phyloP scores from a whole-genome alignment of 2,329 filamentous ascomycete genomes.

The Pseudogymnoascus sp. region DNA sequence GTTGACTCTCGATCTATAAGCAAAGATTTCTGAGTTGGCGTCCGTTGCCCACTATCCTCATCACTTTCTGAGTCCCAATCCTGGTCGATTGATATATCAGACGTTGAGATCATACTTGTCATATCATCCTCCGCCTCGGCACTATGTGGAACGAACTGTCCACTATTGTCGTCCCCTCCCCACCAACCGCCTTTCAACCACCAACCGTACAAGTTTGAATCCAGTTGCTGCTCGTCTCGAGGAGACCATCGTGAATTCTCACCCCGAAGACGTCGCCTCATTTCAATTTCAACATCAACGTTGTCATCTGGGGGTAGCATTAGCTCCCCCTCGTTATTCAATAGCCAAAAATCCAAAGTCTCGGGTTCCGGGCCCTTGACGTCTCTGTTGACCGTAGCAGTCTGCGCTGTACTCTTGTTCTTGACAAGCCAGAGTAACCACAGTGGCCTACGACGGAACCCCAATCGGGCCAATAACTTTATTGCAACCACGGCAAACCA shows the following conservation, averaged over 20 bases:
- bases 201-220: slow-evolving; percentile 71
- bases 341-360: slow-evolving; percentile 44
- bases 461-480: slow-evolving; percentile 45
- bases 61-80: slow-evolving; percentile 41
- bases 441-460: slow-evolving; percentile 52
- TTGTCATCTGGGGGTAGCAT: slow-evolving; percentile 51
- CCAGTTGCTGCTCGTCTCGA: slow-evolving; percentile 57
- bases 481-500: slow-evolving; percentile 16
- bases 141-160: slow-evolving; percentile 58
- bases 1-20: slow-evolving; percentile 44
- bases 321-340: slow-evolving; percentile 44
- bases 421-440: slow-evolving; percentile 45
- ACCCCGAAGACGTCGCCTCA: slow-evolving; percentile 52
- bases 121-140: slow-evolving; percentile 58
- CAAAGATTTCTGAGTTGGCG: slow-evolving; percentile 64
- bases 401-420: slow-evolving; percentile 13
- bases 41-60: slow-evolving; percentile 47
- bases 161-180: slow-evolving; percentile 73
- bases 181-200: slow-evolving; percentile 80
- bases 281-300: slow-evolving; percentile 74
- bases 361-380: slow-evolving; percentile 23
- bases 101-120: slow-evolving; percentile 69
- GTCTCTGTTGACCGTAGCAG: slow-evolving; percentile 11
- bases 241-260: slow-evolving; percentile 33
- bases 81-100: slow-evolving; percentile 17